Conservation (phyloP, 192 early-diverging fungal species). For the Cladochytrium replicatum region DNA sequence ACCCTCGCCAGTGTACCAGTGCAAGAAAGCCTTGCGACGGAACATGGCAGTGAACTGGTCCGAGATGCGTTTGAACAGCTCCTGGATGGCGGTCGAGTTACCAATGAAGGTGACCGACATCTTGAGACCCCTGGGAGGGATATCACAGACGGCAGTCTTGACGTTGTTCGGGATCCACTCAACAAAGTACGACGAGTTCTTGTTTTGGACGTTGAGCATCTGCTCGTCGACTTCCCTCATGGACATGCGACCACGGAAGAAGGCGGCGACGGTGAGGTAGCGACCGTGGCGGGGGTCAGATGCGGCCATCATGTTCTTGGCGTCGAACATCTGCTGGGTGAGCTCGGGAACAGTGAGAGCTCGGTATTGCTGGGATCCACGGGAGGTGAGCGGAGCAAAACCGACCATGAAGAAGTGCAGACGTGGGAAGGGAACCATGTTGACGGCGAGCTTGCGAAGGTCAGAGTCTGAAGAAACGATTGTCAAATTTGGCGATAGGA, state of each 20-base stretch:
- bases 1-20: constrained; percentile 93
- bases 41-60: constrained; percentile 93
- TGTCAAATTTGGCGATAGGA: neutral
- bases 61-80: constrained; percentile 83
- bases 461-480: constrained; percentile 43
- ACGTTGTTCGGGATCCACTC: constrained; percentile 99
- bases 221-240: constrained; percentile 98
- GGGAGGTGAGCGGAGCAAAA: constrained; percentile 85
- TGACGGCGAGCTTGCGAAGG: constrained; percentile 48
- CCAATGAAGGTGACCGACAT: constrained; percentile 94
- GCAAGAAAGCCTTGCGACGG: constrained; percentile 86
- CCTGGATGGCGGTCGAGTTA: constrained; percentile 88
- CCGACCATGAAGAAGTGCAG: constrained; percentile 98
- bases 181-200: constrained; percentile 95
- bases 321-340: constrained; percentile 95
- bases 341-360: constrained; percentile 79
- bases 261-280: constrained; percentile 90
- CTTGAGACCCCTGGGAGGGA: constrained; percentile 78
- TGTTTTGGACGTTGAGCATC: constrained; percentile 91
- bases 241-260: constrained; percentile 94
- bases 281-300: constrained; percentile 95
- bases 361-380: constrained; percentile 76
- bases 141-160: constrained; percentile 82
- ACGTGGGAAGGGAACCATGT: constrained; percentile 94
- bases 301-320: constrained; percentile 99